phyloP scores from a whole-genome alignment of 108 stramenopile genomes.

The Phaeodactylum tricornutum region DNA sequence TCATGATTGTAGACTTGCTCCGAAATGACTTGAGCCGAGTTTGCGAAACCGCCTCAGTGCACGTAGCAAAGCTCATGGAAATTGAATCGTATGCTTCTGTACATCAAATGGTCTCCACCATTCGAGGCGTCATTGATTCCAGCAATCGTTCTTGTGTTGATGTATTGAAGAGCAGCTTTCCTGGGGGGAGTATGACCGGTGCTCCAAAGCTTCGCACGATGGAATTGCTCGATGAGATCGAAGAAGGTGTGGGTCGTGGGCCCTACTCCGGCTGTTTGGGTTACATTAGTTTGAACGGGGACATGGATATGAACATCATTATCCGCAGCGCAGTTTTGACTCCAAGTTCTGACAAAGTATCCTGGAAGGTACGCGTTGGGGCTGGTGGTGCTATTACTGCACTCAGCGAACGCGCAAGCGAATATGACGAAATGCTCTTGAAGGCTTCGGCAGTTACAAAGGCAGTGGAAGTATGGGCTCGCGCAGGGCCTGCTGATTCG shows the following conservation, averaged over 20 bases:
- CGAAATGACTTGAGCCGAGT: conserved; percentile 92
- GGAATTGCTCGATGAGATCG: conserved; percentile 83
- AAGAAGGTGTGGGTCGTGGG: conserved; percentile 63
- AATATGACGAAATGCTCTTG: conserved; percentile 89
- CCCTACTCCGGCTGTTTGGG: conserved; percentile 91
- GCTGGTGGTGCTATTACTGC: conserved; percentile 95
- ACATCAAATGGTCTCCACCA: conserved; percentile 92
- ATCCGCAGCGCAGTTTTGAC: conserved; percentile 90
- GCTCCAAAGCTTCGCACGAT: conserved; percentile 93
- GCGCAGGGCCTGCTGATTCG: background rate
- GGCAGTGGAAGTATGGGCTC: conserved; percentile 51
- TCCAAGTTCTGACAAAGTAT: conserved; percentile 13
- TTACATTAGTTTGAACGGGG: conserved; percentile 75
- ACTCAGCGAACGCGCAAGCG: conserved; percentile 79
- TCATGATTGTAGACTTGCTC: conserved; percentile 97
- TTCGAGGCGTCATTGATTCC: conserved; percentile 52
- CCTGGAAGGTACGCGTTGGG: conserved; percentile 71
- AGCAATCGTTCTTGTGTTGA: conserved; percentile 37
- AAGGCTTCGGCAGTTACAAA: conserved; percentile 74
- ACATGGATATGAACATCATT: conserved; percentile 90
- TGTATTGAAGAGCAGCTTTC: conserved; percentile 86
- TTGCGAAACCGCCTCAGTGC: conserved; percentile 78
- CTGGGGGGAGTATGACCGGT: conserved; percentile 98
- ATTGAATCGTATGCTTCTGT: conserved; percentile 95
- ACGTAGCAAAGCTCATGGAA: conserved; percentile 87